These are phyloP conservation scores for Chimonanthus praecox DNA, from an alignment of 164 flowering plant genomes.

Conservation along the genomic window DNA sequence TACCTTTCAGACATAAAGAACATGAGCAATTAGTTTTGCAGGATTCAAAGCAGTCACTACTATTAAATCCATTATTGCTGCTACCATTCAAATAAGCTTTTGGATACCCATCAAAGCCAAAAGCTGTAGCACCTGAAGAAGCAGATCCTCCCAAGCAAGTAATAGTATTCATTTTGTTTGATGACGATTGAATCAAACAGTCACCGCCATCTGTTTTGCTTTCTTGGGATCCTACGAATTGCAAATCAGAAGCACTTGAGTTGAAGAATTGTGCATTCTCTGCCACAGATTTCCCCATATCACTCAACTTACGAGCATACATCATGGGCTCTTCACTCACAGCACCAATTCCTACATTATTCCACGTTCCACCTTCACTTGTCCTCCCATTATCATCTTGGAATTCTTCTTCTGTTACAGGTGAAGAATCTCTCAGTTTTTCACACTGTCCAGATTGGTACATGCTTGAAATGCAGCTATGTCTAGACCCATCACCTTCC, in stretches of 20 bases:
- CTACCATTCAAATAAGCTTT: not conserved
- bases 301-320: slow-evolving; percentile 6
- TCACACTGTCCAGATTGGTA: slow-evolving; percentile 11
- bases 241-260: not conserved
- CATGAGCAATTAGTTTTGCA: slow-evolving; percentile 61
- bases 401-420: slow-evolving; percentile 3
- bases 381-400: slow-evolving; percentile 13
- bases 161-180: slow-evolving; percentile 25
- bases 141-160: slow-evolving; percentile 30
- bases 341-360: not conserved
- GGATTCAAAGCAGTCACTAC: slow-evolving; percentile 22
- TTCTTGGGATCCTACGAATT: slow-evolving; percentile 6
- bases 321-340: slow-evolving; percentile 8
- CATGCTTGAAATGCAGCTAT: slow-evolving; percentile 18
- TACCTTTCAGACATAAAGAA: slow-evolving; percentile 88
- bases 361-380: slow-evolving; percentile 1
- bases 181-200: slow-evolving; percentile 8
- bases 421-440: slow-evolving; percentile 8
- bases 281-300: slow-evolving; percentile 13
- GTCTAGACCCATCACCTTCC: slow-evolving; percentile 25
- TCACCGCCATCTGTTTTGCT: slow-evolving; percentile 18
- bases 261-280: slow-evolving; percentile 1
- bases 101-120: slow-evolving; percentile 36
- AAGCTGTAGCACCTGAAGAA: slow-evolving; percentile 26
- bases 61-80: slow-evolving; percentile 22